Percentiles rank a stretch among this genome's conserved stretches.
These are phyloP conservation scores for Pontederia crassipes DNA, from an alignment of 176 grass and related monocot species.

Conservation along the genomic window DNA sequence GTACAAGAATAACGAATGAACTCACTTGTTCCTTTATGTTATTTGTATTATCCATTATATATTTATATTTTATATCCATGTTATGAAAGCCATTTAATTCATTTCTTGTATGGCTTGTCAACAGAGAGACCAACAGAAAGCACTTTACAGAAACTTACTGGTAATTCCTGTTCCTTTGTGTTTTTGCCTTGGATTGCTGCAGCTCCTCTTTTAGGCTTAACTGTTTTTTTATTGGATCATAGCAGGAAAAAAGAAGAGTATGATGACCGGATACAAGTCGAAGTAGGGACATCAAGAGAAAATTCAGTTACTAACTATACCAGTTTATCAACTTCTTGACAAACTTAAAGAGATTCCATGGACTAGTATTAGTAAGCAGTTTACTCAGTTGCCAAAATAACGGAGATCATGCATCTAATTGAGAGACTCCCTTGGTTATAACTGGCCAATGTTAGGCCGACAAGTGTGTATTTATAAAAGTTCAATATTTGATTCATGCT, in stretches of 20 bases:
- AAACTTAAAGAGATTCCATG: not conserved
- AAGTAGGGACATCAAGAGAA: not conserved
- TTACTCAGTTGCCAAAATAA: not conserved
- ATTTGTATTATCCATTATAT: too few species aligned
- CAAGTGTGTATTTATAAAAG: not conserved
- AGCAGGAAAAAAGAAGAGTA: not conserved
- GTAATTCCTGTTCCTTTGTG: too few species aligned
- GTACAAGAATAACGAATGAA: too few species aligned
- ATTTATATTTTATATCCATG: too few species aligned
- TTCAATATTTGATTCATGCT: slow-evolving; percentile 14
- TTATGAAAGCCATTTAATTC: too few species aligned
- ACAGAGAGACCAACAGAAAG: too few species aligned
- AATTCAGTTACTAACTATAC: not conserved
- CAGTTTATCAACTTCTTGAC: not conserved
- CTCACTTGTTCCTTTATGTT: too few species aligned
- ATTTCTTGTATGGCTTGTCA: too few species aligned
- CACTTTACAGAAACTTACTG: too few species aligned
- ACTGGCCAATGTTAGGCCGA: not conserved
- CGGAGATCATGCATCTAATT: not conserved
- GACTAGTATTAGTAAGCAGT: not conserved
- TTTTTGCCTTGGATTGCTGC: too few species aligned
- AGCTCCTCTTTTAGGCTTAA: too few species aligned
- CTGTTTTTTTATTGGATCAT: too few species aligned
- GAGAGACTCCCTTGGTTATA: not conserved
- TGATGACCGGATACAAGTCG: not conserved